Conservation (phyloP, 768 basidiomycete genomes). For the Trametes meyenii region DNA sequence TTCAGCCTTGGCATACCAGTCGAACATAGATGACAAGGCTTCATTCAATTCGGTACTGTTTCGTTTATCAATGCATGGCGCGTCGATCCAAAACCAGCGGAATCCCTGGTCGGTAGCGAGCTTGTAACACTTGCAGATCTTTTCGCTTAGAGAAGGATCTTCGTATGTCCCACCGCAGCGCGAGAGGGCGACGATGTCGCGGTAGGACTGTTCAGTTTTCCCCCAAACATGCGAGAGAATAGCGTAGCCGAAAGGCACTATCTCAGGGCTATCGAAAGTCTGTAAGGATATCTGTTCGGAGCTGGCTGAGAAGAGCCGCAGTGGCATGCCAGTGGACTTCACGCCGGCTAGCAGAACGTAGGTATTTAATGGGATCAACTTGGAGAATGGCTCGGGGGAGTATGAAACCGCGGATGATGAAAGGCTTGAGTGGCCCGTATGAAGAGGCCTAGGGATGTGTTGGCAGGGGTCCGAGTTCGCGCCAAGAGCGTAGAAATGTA, state of each 20-base stretch:
- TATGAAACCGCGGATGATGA: too few relatives aligned
- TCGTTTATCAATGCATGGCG: conserved; percentile 7
- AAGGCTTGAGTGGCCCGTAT: too few relatives aligned
- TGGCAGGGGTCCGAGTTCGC: too few relatives aligned
- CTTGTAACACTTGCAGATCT: background rate
- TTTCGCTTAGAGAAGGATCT: background rate
- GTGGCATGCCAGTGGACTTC: background rate
- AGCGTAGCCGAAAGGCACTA: background rate
- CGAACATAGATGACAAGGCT: conserved; percentile 12
- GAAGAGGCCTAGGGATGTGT: too few relatives aligned
- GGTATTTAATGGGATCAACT: too few relatives aligned
- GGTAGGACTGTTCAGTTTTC: background rate
- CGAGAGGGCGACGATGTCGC: background rate
- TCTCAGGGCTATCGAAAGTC: background rate
- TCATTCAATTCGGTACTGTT: conserved; percentile 11
- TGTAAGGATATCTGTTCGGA: background rate
- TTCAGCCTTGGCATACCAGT: background rate
- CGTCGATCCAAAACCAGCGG: conserved; percentile 4
- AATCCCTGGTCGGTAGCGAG: background rate
- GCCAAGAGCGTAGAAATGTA: too few relatives aligned
- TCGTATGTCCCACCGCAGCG: too few relatives aligned
- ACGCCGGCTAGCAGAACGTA: too few relatives aligned
- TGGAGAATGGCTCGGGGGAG: too few relatives aligned
- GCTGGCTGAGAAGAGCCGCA: background rate
- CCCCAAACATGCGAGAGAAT: conserved; percentile 9